Percentiles rank a stretch among this genome's conserved stretches.
phyloP scores from a whole-genome alignment of 352 stramenopile genomes.

The Phytophthora pini region DNA sequence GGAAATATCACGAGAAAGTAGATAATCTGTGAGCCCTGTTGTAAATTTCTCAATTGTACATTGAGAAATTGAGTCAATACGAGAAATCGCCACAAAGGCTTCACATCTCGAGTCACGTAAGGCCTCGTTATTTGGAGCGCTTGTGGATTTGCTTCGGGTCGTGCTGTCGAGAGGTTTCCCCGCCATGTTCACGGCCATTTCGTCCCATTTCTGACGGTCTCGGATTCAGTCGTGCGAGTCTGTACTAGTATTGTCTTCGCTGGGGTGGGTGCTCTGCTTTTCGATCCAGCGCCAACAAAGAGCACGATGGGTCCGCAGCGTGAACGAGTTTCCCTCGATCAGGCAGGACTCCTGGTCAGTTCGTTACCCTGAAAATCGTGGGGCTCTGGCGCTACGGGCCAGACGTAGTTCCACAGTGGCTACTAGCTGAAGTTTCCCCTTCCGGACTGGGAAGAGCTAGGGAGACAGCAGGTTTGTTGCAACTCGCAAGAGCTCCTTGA shows the following conservation, averaged over 20 bases:
- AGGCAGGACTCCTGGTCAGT: constrained; percentile 1
- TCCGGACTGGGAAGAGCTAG: background rate
- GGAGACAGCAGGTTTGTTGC: background rate
- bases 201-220: constrained; percentile 29
- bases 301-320: constrained; percentile 9
- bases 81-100: background rate
- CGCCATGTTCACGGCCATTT: constrained; percentile 1
- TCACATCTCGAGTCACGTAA: background rate
- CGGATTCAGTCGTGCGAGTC: constrained; percentile 26
- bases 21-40: no score
- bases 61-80: no score
- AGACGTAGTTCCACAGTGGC: constrained; percentile 7
- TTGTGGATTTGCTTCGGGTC: constrained; percentile 6
- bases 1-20: no score
- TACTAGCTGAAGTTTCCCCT: background rate
- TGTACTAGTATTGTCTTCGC: background rate
- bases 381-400: constrained; percentile 4
- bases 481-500: background rate
- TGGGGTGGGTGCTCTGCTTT: constrained; percentile 11
- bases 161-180: constrained; percentile 8
- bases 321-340: no score
- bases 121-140: background rate
- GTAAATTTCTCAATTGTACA: no score
- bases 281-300: constrained; percentile 1
- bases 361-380: constrained; percentile 10